Conservation (phyloP, 805 yeast species). For the Candida glaebosa region DNA sequence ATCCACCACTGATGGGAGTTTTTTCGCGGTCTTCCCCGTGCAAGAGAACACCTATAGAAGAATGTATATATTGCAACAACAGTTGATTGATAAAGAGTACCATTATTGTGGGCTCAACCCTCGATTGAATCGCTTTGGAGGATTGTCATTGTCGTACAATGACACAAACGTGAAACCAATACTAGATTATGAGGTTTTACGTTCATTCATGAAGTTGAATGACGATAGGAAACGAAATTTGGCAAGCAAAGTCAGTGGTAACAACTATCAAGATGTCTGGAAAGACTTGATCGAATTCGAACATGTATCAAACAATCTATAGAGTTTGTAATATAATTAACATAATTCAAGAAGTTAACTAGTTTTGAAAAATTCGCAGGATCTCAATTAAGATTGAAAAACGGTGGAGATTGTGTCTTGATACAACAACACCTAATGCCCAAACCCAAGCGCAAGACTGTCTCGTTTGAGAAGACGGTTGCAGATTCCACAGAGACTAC, state of each 20-base stretch:
- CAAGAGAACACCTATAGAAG: conserved; percentile 74
- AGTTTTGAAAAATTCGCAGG: no score
- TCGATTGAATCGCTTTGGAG: conserved; percentile 53
- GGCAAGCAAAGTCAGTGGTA: conserved; percentile 54
- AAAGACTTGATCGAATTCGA: conserved; percentile 61
- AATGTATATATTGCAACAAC: conserved; percentile 83
- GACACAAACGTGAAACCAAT: conserved; percentile 54
- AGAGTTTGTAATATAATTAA: conserved; percentile 15
- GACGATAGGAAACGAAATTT: conserved; percentile 54
- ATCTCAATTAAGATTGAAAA: no score
- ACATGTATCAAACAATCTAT: conserved; percentile 24
- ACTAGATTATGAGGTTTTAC: conserved; percentile 59
- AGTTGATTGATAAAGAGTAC: conserved; percentile 70
- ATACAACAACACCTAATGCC: conserved; percentile 2
- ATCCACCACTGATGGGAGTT: conserved; percentile 73
- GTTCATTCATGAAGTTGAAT: conserved; percentile 50
- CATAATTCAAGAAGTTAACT: no score
- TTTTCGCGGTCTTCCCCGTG: conserved; percentile 71
- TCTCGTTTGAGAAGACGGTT: conserved; percentile 14
- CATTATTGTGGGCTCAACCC: conserved; percentile 83
- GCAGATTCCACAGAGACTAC: neutral
- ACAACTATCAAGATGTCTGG: conserved; percentile 60
- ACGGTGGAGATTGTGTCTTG: no score
- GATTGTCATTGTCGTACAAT: conserved; percentile 31
- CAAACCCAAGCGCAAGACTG: conserved; percentile 15